Percentiles rank a stretch among this genome's conserved stretches.
phyloP scores from a whole-genome alignment of 805 yeast species.

The Hanseniaspora guilliermondii region DNA sequence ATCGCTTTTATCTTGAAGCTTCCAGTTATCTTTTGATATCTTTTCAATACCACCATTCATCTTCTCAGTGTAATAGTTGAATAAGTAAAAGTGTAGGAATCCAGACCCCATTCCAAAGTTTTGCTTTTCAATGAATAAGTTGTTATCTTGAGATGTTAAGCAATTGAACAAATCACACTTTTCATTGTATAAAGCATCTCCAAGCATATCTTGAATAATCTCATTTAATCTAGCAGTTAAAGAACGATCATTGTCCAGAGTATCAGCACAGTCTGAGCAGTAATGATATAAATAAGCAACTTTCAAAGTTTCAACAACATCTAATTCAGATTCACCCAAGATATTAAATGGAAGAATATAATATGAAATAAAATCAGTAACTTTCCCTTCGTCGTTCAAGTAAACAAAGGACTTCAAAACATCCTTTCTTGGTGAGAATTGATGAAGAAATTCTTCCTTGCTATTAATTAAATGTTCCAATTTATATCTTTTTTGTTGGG shows the following conservation, averaged over 20 bases:
- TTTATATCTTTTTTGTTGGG: constrained; percentile 60
- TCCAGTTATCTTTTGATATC: constrained; percentile 28
- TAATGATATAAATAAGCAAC: constrained; percentile 86
- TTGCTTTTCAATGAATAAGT: constrained; percentile 64
- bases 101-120: constrained; percentile 95
- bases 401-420: constrained; percentile 74
- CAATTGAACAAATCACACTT: constrained; percentile 90
- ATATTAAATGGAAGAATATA: constrained; percentile 82
- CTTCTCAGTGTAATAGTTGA: constrained; percentile 77
- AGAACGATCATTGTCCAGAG: constrained; percentile 28
- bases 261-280: constrained; percentile 50
- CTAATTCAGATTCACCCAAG: constrained; percentile 35
- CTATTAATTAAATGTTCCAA: constrained; percentile 52
- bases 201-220: constrained; percentile 61
- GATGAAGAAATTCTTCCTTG: constrained; percentile 63
- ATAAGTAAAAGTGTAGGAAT: constrained; percentile 73
- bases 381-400: constrained; percentile 39
- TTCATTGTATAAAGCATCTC: constrained; percentile 48
- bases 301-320: constrained; percentile 52
- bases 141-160: constrained; percentile 78
- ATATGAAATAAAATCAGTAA: constrained; percentile 84
- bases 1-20: constrained; percentile 48
- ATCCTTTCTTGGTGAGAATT: constrained; percentile 55
- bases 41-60: constrained; percentile 68
- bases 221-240: constrained; percentile 48